Conservation (phyloP, 2,329 filamentous ascomycete genomes). For the Niveomyces coronatus region DNA sequence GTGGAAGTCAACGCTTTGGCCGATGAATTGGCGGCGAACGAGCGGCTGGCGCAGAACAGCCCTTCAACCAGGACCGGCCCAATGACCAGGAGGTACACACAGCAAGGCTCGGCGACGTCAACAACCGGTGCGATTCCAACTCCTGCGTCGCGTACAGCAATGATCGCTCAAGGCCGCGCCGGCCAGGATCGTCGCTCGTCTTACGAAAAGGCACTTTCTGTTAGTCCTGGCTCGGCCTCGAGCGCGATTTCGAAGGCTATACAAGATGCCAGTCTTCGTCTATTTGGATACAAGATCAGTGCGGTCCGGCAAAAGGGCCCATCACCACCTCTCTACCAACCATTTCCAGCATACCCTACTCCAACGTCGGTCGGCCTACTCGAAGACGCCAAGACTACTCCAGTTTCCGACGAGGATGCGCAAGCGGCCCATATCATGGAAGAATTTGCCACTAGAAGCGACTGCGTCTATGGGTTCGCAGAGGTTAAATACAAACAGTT, state of each 20-base stretch:
- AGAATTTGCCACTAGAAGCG: conserved; percentile 82
- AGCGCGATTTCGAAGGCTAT: conserved; percentile 93
- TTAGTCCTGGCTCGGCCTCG: conserved; percentile 60
- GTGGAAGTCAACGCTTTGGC: conserved; percentile 97
- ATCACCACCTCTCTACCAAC: conserved; percentile 68
- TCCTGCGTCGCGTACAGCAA: conserved; percentile 60
- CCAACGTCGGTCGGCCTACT: conserved; percentile 52
- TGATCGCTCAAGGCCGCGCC: conserved; percentile 59
- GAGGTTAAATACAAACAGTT: conserved; percentile 98
- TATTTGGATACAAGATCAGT: conserved; percentile 62
- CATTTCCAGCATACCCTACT: conserved; percentile 77
- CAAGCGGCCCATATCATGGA: conserved; percentile 74
- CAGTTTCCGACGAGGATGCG: conserved; percentile 64
- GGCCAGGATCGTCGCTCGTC: conserved; percentile 69
- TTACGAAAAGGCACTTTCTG: conserved; percentile 66
- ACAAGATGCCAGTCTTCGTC: conserved; percentile 73
- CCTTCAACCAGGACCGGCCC: conserved; percentile 47
- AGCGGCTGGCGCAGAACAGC: conserved; percentile 43
- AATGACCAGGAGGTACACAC: conserved; percentile 66
- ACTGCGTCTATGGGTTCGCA: conserved; percentile 94
- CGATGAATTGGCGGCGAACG: conserved; percentile 83
- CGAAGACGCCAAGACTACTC: conserved; percentile 48
- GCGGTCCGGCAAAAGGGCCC: conserved; percentile 54
- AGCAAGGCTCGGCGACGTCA: conserved; percentile 61
- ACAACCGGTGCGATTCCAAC: conserved; percentile 58